Conservation (phyloP, 805 yeast species). For the Komagataella ulmi region DNA sequence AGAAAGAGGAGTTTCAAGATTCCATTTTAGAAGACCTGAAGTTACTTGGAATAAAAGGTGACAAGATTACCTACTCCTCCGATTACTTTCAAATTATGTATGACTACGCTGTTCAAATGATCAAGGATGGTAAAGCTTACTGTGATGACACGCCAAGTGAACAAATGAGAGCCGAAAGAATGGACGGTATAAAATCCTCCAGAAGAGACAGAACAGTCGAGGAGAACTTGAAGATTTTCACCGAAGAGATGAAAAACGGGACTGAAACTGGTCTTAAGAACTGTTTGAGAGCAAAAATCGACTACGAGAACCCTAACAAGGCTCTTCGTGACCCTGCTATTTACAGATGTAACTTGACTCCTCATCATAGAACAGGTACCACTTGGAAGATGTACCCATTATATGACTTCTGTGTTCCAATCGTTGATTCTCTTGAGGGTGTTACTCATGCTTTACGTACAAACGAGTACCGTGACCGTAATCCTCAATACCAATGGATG, state of each 20-base stretch:
- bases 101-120: constrained; percentile 71
- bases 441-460: constrained; percentile 97
- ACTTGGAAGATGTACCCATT: constrained; percentile 96
- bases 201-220: constrained; percentile 90
- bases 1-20: constrained; percentile 88
- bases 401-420: constrained; percentile 96
- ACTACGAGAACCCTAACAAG: constrained; percentile 82
- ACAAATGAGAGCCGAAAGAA: constrained; percentile 96
- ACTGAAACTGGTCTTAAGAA: constrained; percentile 85
- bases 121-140: constrained; percentile 93
- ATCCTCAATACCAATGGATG: constrained; percentile 97
- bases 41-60: constrained; percentile 88
- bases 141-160: constrained; percentile 95
- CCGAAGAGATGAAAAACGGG: constrained; percentile 86
- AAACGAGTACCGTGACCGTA: constrained; percentile 97
- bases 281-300: constrained; percentile 95
- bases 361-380: constrained; percentile 93
- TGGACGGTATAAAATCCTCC: constrained; percentile 87
- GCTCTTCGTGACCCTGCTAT: constrained; percentile 96
- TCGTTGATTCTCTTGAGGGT: constrained; percentile 92
- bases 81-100: constrained; percentile 90
- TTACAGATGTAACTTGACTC: constrained; percentile 93
- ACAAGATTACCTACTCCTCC: constrained; percentile 76
- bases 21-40: constrained; percentile 87
- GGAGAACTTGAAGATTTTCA: constrained; percentile 79